phyloP scores from a whole-genome alignment of 768 basidiomycete species.

The Daedalea quercina region DNA sequence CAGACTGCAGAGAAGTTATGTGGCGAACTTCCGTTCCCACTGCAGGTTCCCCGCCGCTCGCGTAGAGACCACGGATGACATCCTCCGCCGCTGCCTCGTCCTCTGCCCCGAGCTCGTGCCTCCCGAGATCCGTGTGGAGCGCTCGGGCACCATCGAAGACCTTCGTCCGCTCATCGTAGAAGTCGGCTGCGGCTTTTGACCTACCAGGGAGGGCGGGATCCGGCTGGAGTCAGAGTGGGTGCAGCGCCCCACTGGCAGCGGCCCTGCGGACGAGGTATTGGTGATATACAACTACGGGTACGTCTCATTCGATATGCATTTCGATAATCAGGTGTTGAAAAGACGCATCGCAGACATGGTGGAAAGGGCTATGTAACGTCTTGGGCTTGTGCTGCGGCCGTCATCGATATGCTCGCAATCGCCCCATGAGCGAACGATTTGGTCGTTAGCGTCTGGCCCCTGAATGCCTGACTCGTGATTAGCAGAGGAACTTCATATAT shows the following conservation, averaged over 20 bases:
- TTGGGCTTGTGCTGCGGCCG: slow-evolving; percentile 55
- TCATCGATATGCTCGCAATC: slow-evolving; percentile 34
- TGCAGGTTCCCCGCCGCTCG: slow-evolving; percentile 59
- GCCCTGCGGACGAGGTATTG: slow-evolving; percentile 30
- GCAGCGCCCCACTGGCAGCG: slow-evolving; percentile 18
- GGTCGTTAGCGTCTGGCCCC: too few relatives aligned
- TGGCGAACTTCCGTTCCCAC: slow-evolving; percentile 37
- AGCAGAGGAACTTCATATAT: too few relatives aligned
- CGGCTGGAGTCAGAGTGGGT: slow-evolving; percentile 46
- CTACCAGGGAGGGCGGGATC: slow-evolving; percentile 61
- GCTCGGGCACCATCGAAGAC: slow-evolving; percentile 30
- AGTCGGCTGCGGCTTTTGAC: slow-evolving; percentile 54
- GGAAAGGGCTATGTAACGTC: slow-evolving; percentile 61
- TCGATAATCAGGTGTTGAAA: too few relatives aligned
- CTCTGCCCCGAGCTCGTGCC: slow-evolving; percentile 27
- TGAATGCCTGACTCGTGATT: too few relatives aligned
- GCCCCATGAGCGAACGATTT: too few relatives aligned
- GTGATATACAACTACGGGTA: slow-evolving; percentile 64
- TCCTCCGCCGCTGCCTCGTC: slow-evolving; percentile 39
- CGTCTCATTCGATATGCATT: slow-evolving; percentile 18
- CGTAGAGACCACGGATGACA: slow-evolving; percentile 52
- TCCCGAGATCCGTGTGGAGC: slow-evolving; percentile 17
- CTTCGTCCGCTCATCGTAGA: slow-evolving; percentile 32
- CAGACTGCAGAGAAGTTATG: slow-evolving; percentile 31
- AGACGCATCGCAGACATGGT: slow-evolving; percentile 37